Conservation (phyloP, 2,329 filamentous ascomycete species). For the Clarireedia paspali region DNA sequence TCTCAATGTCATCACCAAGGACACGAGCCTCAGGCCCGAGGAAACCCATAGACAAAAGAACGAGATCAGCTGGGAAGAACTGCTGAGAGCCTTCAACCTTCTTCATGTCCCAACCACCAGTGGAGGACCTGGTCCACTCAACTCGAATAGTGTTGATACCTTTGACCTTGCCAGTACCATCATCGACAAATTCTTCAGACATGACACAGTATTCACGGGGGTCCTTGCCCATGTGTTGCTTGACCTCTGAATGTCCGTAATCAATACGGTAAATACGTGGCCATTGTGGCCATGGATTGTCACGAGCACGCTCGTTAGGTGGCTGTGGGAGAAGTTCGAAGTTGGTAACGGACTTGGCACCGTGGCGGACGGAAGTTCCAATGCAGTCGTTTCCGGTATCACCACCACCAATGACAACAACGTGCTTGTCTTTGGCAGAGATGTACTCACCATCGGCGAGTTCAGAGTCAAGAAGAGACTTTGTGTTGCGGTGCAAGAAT, state of each 20-base stretch:
- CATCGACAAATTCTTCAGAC: slow-evolving; percentile 93
- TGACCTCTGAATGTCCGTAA: slow-evolving; percentile 92
- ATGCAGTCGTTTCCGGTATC: slow-evolving; percentile 98
- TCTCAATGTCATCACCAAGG: slow-evolving; percentile 80
- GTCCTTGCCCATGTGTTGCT: slow-evolving; percentile 92
- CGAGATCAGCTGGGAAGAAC: slow-evolving; percentile 93
- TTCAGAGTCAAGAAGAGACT: slow-evolving; percentile 89
- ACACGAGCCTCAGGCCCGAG: slow-evolving; percentile 85
- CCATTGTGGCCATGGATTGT: slow-evolving; percentile 99
- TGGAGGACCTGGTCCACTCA: slow-evolving; percentile 87
- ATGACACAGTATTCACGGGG: slow-evolving; percentile 97
- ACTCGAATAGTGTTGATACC: slow-evolving; percentile 94
- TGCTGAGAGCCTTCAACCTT: slow-evolving; percentile 88
- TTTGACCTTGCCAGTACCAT: slow-evolving; percentile 80
- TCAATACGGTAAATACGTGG: slow-evolving; percentile 97
- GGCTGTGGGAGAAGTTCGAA: slow-evolving; percentile 94
- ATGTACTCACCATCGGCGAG: slow-evolving; percentile 80
- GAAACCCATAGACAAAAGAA: slow-evolving; percentile 96
- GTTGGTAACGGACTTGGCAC: slow-evolving; percentile 92
- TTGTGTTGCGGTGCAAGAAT: slow-evolving; percentile 95
- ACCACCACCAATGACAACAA: slow-evolving; percentile 94
- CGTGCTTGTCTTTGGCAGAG: slow-evolving; percentile 90
- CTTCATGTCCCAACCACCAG: slow-evolving; percentile 97
- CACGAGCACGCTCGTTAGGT: slow-evolving; percentile 77
- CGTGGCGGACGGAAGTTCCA: slow-evolving; percentile 90